A percentile compares a stretch with the other conserved stretches of the same genome.
phyloP scores from a whole-genome alignment of 805 yeast genomes.

The Danielia reshetovae region DNA sequence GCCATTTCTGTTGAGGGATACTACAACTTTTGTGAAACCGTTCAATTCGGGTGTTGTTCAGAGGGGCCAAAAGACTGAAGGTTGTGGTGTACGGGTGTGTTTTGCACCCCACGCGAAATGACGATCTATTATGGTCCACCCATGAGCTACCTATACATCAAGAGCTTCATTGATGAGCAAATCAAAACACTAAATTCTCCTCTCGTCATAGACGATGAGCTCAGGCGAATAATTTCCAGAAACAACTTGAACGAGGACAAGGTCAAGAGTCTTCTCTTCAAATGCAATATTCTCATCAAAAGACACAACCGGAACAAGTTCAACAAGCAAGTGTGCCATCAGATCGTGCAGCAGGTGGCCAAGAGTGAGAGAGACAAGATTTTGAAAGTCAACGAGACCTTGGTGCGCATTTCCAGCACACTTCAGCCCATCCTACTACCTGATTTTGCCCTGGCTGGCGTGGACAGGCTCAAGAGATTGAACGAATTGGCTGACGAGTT shows the following conservation, averaged over 20 bases:
- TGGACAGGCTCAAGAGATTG: conserved; percentile 18
- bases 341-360: conserved; percentile 33
- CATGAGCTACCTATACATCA: conserved; percentile 27
- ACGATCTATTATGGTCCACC: background rate
- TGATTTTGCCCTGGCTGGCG: conserved; percentile 14
- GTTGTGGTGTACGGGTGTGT: background rate
- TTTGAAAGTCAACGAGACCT: conserved; percentile 23
- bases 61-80: conserved; percentile 4
- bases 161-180: conserved; percentile 31
- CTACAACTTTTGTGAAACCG: no score
- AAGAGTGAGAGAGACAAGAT: conserved; percentile 30
- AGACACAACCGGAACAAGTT: conserved; percentile 27
- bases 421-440: conserved; percentile 28
- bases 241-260: conserved; percentile 8
- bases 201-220: conserved; percentile 16
- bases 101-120: background rate
- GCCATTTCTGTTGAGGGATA: background rate
- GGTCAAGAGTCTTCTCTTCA: conserved; percentile 19
- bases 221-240: conserved; percentile 13
- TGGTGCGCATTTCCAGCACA: conserved; percentile 18
- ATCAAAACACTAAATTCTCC: conserved; percentile 27
- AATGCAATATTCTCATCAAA: conserved; percentile 20
- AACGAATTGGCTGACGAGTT: conserved; percentile 24
- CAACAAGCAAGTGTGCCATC: conserved; percentile 29
- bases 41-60: conserved; percentile 1